Evolutionary conservation across 495 filamentous ascomycete genomes (phyloP).

Genomic region (Trichoderma reesei): DNA sequence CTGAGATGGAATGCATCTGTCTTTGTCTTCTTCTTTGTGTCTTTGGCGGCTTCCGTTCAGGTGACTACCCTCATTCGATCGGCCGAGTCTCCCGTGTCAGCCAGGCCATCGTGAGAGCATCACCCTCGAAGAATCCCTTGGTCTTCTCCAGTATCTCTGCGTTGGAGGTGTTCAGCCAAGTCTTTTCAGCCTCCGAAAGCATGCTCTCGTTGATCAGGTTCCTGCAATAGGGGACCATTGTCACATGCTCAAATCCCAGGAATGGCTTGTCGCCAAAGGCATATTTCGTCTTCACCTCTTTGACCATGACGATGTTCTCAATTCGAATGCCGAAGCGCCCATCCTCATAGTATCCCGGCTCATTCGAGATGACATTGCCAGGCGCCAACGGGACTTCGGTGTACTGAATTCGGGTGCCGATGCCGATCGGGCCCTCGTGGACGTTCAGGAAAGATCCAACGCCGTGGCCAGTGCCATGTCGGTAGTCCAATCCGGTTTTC

Average conservation of each 20-base stretch:
- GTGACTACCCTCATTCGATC: conserved; percentile 21
- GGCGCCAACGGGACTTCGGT: conserved; percentile 78
- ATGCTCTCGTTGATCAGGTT: conserved; percentile 74
- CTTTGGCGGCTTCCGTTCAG: not conserved
- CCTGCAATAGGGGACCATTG: conserved; percentile 87
- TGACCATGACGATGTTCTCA: conserved; percentile 87
- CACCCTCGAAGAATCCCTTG: conserved; percentile 64
- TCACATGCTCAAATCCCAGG: conserved; percentile 92
- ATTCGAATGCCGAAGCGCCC: conserved; percentile 96
- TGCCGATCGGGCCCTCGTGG: conserved; percentile 94
- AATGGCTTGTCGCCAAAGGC: conserved; percentile 90
- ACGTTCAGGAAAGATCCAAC: conserved; percentile 91
- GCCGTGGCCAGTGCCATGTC: conserved; percentile 95
- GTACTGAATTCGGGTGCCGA: conserved; percentile 85
- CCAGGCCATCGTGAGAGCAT: conserved; percentile 63
- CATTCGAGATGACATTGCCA: conserved; percentile 92
- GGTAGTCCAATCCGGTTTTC: conserved; percentile 82
- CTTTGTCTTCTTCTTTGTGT: not conserved
- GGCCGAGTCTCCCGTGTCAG: conserved; percentile 72
- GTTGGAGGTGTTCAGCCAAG: conserved; percentile 85
- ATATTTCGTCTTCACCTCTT: conserved; percentile 75
- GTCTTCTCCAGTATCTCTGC: conserved; percentile 74
- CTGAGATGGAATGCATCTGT: not conserved
- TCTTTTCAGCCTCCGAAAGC: conserved; percentile 65
- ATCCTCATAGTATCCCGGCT: conserved; percentile 98